A percentile compares a stretch with the other conserved stretches of the same genome.
Conservation (phyloP, 768 basidiomycete genomes). For the Lyophyllum semitale region DNA sequence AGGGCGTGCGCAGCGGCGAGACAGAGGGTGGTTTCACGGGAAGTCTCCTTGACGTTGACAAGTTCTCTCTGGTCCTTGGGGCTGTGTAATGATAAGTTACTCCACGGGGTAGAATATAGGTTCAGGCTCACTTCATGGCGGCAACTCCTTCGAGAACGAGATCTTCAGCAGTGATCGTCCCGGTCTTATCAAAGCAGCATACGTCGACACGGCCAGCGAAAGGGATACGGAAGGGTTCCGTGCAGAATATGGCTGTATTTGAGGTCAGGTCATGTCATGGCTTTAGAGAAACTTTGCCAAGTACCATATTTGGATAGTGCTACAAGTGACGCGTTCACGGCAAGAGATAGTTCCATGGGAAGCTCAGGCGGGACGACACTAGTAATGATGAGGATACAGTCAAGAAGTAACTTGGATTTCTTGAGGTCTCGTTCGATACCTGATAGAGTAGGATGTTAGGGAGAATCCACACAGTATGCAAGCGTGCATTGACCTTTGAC, state of each 20-base stretch:
- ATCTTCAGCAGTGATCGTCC: conserved; percentile 96
- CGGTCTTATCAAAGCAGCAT: conserved; percentile 99
- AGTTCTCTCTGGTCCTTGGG: conserved; percentile 62
- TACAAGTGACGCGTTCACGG: conserved; percentile 93
- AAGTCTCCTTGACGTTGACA: conserved; percentile 75
- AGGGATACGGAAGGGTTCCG: conserved; percentile 98
- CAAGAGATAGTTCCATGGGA: conserved; percentile 96
- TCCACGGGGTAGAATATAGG: neutral
- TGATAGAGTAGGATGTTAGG: conserved; percentile 24
- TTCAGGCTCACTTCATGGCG: conserved; percentile 77
- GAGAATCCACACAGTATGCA: neutral
- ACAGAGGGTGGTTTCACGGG: conserved; percentile 79
- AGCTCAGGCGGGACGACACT: conserved; percentile 97
- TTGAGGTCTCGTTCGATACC: conserved; percentile 91
- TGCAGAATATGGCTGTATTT: conserved; percentile 90
- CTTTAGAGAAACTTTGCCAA: conserved; percentile 28
- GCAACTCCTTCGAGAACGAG: conserved; percentile 92
- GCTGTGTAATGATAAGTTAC: conserved; percentile 37
- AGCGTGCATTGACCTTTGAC: conserved; percentile 65
- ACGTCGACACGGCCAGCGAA: conserved; percentile 95
- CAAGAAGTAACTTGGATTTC: conserved; percentile 92
- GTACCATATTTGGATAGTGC: conserved; percentile 90
- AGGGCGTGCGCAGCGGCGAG: conserved; percentile 94
- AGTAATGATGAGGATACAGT: conserved; percentile 95
- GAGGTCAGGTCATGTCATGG: neutral